Percentiles rank a stretch among this genome's conserved stretches.
These are phyloP conservation scores for Flaveria sonorensis DNA, from an alignment of 129 eudicot species.

Conservation along the genomic window DNA sequence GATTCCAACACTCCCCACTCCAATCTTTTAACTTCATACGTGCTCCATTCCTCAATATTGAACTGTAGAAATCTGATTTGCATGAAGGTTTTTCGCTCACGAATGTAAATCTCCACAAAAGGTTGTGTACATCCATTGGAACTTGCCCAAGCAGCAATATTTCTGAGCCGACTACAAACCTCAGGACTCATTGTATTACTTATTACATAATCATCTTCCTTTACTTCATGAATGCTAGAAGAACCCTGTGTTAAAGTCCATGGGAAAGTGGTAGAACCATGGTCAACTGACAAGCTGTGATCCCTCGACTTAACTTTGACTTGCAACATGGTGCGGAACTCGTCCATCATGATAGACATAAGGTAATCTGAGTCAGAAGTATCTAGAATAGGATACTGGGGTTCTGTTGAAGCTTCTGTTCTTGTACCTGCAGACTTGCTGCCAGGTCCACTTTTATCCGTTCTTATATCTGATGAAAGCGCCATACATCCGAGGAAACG, in stretches of 20 bases:
- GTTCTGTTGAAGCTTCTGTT: too few species aligned
- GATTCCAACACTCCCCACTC: slow-evolving; percentile 24
- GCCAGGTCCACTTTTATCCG: too few species aligned
- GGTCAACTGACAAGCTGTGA: background rate
- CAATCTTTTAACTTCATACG: slow-evolving; percentile 9
- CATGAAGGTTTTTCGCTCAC: slow-evolving; percentile 2
- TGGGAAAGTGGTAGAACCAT: background rate
- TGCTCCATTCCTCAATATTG: slow-evolving; percentile 6
- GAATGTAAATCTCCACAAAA: background rate
- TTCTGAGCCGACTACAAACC: slow-evolving; percentile 13
- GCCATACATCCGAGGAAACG: too few species aligned
- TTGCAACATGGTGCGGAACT: background rate
- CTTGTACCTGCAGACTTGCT: too few species aligned
- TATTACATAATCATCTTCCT: background rate
- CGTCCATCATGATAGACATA: background rate
- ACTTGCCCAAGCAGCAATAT: slow-evolving; percentile 6
- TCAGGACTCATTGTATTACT: background rate
- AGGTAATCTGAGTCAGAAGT: too few species aligned
- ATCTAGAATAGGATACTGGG: too few species aligned
- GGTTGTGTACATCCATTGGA: slow-evolving; percentile 9
- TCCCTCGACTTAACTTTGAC: background rate
- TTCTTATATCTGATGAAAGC: too few species aligned
- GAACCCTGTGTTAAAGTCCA: background rate
- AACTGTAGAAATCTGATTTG: background rate
- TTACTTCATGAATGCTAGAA: background rate